Evolutionary conservation across 768 basidiomycete species (phyloP), one percentile per base, ranked within the genome.

Genomic region (Fomitopsis serialis): DNA sequence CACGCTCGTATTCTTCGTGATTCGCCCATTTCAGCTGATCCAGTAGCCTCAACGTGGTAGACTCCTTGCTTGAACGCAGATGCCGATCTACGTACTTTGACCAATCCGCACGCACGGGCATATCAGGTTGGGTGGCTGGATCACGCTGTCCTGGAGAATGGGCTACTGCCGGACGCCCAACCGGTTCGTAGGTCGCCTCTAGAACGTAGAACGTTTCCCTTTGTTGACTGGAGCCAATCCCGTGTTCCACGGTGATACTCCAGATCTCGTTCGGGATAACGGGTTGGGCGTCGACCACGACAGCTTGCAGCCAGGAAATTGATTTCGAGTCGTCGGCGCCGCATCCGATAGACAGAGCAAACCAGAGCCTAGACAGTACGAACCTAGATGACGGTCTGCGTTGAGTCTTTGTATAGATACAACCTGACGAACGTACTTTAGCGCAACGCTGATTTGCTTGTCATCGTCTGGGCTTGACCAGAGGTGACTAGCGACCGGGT

Each of bases 121-220:
- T n/a, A n/a, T n/a, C n/a, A n/a, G n/a, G n/a, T n/a, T n/a, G n/a
- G n/a, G n/a, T n/a, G n/a, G n/a, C n/a, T n/a, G n/a, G n/a, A n/a
- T n/a, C n/a, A n/a, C n/a, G n/a, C n/a, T n/a, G n/a, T n/a, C n/a
- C 15, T 40, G 7, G 37, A 5, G 19, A 17, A 40, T 15, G 37
- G 15, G 19, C 19, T 17, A 15, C 37, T 7, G 13, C 24, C 6
- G 66, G 57, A 29, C 65, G 70, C 0, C 86, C 87, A 50, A 89
- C 75, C 29, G 85, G 82, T 61, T 91, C 89, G 61, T 88, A 88
- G 0, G 89, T 91, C 21, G 77, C 63, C 55, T 87, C 86, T 1
- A 92, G 67, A 24, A 88, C 81, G 61, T 82, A 81, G 57, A 79
- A 75, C 10, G 61, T 64, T 53, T 76, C 69, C 21, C 43, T 44